Conservation (phyloP, 768 basidiomycete genomes). For the Tephrocybe sp. region DNA sequence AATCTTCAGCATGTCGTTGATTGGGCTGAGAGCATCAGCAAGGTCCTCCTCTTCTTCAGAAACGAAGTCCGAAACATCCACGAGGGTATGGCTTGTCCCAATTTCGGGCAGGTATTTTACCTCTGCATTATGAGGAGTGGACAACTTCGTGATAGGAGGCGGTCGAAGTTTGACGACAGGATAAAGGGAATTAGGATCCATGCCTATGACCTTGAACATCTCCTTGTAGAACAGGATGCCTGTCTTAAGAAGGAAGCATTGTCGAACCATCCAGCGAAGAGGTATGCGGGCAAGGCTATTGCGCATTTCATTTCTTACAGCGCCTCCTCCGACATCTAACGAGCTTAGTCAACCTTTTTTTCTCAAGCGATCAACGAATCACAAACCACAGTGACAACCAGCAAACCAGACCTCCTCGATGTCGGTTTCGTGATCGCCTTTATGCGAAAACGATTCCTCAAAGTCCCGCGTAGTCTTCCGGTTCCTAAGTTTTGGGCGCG, state of each 20-base stretch:
- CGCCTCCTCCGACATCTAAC: slow-evolving; percentile 75
- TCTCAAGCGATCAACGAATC: neutral
- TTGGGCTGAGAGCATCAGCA: slow-evolving; percentile 47
- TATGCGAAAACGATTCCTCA: slow-evolving; percentile 38
- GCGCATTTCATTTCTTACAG: slow-evolving; percentile 53
- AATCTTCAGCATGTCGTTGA: slow-evolving; percentile 59
- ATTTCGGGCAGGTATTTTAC: slow-evolving; percentile 16
- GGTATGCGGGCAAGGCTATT: slow-evolving; percentile 70
- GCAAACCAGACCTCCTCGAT: slow-evolving; percentile 83
- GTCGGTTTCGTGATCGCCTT: slow-evolving; percentile 44
- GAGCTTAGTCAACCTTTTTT: neutral
- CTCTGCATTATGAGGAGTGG: slow-evolving; percentile 18
- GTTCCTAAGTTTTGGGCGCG: slow-evolving; percentile 24
- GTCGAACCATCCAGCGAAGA: slow-evolving; percentile 75
- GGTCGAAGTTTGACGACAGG: slow-evolving; percentile 41
- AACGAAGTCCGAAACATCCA: slow-evolving; percentile 31
- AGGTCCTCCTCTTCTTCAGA: slow-evolving; percentile 64
- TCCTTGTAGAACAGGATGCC: slow-evolving; percentile 61
- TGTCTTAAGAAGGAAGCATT: slow-evolving; percentile 55
- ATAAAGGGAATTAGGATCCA: slow-evolving; percentile 46
- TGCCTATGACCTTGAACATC: slow-evolving; percentile 43
- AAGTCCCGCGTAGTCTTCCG: slow-evolving; percentile 37
- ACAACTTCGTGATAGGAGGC: slow-evolving; percentile 35
- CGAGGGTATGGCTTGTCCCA: slow-evolving; percentile 21
- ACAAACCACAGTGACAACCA: slow-evolving; percentile 69